Percentiles rank a stretch among this genome's conserved stretches.
These are phyloP conservation scores for Trifolium subterraneum DNA, from an alignment of 306 rosid genomes.

Conservation along the genomic window DNA sequence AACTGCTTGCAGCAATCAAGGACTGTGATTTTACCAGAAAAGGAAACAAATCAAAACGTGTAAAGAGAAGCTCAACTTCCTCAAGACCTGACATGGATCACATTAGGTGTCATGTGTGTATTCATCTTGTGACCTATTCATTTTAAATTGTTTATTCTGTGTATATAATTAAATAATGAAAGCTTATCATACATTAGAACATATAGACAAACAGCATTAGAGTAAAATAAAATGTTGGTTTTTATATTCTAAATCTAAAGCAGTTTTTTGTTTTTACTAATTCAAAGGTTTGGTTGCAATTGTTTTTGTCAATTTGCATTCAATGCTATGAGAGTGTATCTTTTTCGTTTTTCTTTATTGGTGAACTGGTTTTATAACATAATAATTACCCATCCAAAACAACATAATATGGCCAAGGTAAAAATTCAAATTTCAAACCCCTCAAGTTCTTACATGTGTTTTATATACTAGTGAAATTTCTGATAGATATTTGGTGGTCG, in stretches of 20 bases:
- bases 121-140: conserved; percentile 40
- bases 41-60: conserved; percentile 53
- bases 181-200: conserved; percentile 23
- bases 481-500: conserved; percentile 13
- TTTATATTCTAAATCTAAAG: not conserved
- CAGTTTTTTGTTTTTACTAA: not conserved
- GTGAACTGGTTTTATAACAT: not conserved
- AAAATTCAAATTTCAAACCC: conserved; percentile 4
- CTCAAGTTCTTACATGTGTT: conserved; percentile 13
- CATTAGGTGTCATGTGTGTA: conserved; percentile 63
- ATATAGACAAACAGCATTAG: conserved; percentile 12
- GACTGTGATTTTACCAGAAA: conserved; percentile 42
- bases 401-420: conserved; percentile 25
- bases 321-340: conserved; percentile 22
- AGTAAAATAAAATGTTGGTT: conserved; percentile 29
- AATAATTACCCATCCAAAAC: not conserved
- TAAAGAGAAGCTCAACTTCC: conserved; percentile 54
- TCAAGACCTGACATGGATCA: conserved; percentile 54
- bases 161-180: conserved; percentile 24
- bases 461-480: conserved; percentile 20
- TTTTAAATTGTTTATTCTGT: conserved; percentile 31
- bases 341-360: conserved; percentile 10
- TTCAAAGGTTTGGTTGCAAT: conserved; percentile 7
- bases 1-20: conserved; percentile 53
- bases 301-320: not conserved